Evolutionary conservation across 208 protist species (phyloP).

Genomic region (Naegleria fowleri): DNA sequence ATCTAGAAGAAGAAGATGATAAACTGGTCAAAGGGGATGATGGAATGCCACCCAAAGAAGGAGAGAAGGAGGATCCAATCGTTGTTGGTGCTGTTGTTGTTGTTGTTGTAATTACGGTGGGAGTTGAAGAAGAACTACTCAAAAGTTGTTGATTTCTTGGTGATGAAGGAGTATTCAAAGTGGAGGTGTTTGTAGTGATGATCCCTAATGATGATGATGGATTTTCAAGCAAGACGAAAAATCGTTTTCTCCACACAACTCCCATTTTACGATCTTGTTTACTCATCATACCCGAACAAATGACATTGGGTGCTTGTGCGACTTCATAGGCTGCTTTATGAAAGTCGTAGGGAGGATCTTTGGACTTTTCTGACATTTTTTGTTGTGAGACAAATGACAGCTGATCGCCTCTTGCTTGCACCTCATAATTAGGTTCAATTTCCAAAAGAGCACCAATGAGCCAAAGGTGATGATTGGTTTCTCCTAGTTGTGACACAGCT

Average conservation of each 20-base stretch:
- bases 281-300: background rate
- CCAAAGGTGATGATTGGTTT: too few species aligned
- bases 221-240: background rate
- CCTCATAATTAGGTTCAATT: too few species aligned
- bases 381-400: background rate
- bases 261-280: conserved; percentile 13
- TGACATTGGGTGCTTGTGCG: background rate
- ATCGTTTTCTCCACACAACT: background rate
- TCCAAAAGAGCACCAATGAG: too few species aligned
- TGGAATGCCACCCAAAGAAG: too few species aligned
- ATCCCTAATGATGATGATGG: background rate
- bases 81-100: background rate
- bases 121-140: too few species aligned
- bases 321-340: background rate
- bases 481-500: too few species aligned
- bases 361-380: background rate
- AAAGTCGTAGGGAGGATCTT: background rate
- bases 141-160: background rate
- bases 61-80: too few species aligned
- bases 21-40: too few species aligned
- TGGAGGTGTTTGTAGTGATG: too few species aligned
- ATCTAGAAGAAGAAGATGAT: too few species aligned
- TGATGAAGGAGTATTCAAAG: background rate
- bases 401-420: too few species aligned
- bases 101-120: background rate